Evolutionary conservation across 2,329 filamentous ascomycete species (phyloP), one percentile per base, ranked within the genome.

Genomic region (Ceratocystis harringtonii): DNA sequence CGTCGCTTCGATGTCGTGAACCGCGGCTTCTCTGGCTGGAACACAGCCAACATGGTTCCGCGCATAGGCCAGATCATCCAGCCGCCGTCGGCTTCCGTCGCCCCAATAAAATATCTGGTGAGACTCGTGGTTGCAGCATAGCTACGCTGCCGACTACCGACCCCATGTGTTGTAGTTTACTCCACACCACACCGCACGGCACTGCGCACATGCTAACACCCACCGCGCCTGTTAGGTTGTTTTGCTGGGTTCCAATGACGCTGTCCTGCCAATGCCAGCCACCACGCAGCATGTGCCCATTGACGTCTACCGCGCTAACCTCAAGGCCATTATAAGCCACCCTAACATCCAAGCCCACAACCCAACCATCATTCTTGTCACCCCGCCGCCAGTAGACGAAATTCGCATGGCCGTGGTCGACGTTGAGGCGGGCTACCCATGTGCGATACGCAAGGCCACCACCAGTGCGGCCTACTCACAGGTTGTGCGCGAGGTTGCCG

Each of bases 211-310:
- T 12, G n/a, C 57, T 44, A 25, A 62, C 52, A 58, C 15, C 8
- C 8, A n/a, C 5, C 12, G 5, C 15, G 7, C 30, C 6, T 30
- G 32, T 19, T 66, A 91, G 88, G 78, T 88, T 48, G 76, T 96
- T 67, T 86, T 95, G 69, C 85, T 96, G 68, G 94, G 94, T 19
- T 90, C 94, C 70, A 97, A 99, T 73, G 94, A 97, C 75, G 87
- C 92, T 2, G 85, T 85, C 65, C 74, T 95, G 2, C 81, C 84
- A 2, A 77, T 82, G 45, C 78, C 81, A 3, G 78, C 79, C 3
- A 84, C 83, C 62, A 78, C 79, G 8, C 94, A 97, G 75, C 85
- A 92, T 73, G 82, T 97, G 6, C 83, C 89, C 0, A 75, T 96
- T n/a, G 80, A 86, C 0, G 76, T 84, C 68, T 97, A 90, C 78